These are phyloP conservation scores for Ligustrum vulgare DNA, from an alignment of 257 asterid species.

Conservation along the genomic window DNA sequence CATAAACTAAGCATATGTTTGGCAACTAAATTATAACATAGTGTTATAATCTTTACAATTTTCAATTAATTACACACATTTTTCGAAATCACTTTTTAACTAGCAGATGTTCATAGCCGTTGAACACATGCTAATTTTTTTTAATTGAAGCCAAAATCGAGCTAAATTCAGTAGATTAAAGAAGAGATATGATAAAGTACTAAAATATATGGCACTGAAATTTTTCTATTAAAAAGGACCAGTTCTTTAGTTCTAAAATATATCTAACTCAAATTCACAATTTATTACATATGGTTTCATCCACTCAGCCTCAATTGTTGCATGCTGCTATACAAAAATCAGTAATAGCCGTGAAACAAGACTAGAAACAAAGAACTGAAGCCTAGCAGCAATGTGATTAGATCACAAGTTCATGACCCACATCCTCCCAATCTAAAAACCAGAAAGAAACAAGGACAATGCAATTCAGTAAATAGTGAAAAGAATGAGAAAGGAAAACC, in stretches of 20 bases:
- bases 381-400: not conserved
- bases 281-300: not conserved
- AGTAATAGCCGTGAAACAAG: not conserved
- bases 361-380: not conserved
- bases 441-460: constrained; percentile 11
- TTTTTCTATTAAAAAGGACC: not conserved
- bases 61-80: too few species aligned
- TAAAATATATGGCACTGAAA: too few species aligned
- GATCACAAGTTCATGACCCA: not conserved
- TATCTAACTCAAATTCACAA: not conserved
- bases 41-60: too few species aligned
- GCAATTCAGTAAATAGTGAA: not conserved
- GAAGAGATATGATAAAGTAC: too few species aligned
- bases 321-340: not conserved
- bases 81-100: too few species aligned
- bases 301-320: not conserved
- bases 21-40: too few species aligned
- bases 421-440: not conserved
- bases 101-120: too few species aligned
- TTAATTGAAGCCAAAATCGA: too few species aligned
- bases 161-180: too few species aligned
- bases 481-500: constrained; percentile 29
- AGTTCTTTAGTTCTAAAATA: not conserved
- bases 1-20: too few species aligned
- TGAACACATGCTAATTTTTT: too few species aligned